phyloP scores from a whole-genome alignment of 2,329 filamentous ascomycete species.

The Hypoxylon sp. region DNA sequence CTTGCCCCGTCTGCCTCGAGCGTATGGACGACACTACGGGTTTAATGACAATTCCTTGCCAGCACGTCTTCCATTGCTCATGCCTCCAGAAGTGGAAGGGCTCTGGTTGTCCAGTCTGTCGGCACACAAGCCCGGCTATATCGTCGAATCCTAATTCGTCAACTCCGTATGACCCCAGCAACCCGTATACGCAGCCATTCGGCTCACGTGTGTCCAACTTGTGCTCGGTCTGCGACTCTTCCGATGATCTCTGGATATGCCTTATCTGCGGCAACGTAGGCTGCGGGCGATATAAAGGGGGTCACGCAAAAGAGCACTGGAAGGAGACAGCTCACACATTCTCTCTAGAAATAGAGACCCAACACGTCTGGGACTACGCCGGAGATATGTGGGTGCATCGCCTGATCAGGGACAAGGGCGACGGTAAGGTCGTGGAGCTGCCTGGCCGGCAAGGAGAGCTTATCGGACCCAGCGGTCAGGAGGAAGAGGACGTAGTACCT shows the following conservation, averaged over 20 bases:
- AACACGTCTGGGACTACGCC: slow-evolving; percentile 98
- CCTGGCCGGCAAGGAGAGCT: slow-evolving; percentile 62
- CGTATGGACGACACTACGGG: slow-evolving; percentile 98
- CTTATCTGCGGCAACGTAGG: slow-evolving; percentile 93
- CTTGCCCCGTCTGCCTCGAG: slow-evolving; percentile 95
- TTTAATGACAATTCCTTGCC: slow-evolving; percentile 93
- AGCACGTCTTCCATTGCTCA: slow-evolving; percentile 97
- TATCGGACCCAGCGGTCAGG: slow-evolving; percentile 47
- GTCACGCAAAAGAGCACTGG: slow-evolving; percentile 94
- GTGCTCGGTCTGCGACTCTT: slow-evolving; percentile 83
- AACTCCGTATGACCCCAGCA: slow-evolving; percentile 58
- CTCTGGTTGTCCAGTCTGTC: slow-evolving; percentile 91
- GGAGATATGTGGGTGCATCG: slow-evolving; percentile 96
- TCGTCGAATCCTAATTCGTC: slow-evolving; percentile 40
- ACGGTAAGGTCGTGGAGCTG: slow-evolving; percentile 93
- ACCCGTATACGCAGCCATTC: slow-evolving; percentile 66
- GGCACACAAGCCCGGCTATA: slow-evolving; percentile 75
- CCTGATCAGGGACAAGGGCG: slow-evolving; percentile 91
- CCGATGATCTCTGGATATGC: slow-evolving; percentile 92
- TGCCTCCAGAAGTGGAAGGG: slow-evolving; percentile 97
- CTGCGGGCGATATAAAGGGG: slow-evolving; percentile 93
- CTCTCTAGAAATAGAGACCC: slow-evolving; percentile 90
- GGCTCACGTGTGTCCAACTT: slow-evolving; percentile 73
- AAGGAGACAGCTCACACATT: slow-evolving; percentile 91
- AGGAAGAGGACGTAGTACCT: slow-evolving; percentile 76